Percentiles rank a stretch among this genome's conserved stretches.
These are phyloP conservation scores for Casaregolazyma suthepensis DNA, from an alignment of 1,139 yeast species.

Conservation along the genomic window DNA sequence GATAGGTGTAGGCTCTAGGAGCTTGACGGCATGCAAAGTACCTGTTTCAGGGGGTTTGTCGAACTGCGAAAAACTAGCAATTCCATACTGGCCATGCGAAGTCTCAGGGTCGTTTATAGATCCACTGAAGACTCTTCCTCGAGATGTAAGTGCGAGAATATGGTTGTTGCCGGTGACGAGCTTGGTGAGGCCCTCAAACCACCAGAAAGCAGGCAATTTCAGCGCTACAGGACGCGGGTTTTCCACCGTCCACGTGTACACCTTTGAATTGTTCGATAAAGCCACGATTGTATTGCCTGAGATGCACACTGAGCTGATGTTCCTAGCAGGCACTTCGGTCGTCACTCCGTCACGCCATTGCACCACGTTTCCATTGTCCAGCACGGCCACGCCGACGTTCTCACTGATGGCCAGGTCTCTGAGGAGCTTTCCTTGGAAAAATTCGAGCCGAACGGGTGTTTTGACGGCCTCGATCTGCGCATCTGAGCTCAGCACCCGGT, in stretches of 20 bases:
- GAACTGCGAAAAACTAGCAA: slow-evolving; percentile 65
- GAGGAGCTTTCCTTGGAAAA: slow-evolving; percentile 57
- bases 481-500: slow-evolving; percentile 38
- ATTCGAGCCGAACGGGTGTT: slow-evolving; percentile 54
- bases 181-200: slow-evolving; percentile 45
- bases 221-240: slow-evolving; percentile 1
- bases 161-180: slow-evolving; percentile 63
- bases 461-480: slow-evolving; percentile 35
- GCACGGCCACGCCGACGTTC: slow-evolving; percentile 49
- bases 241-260: slow-evolving; percentile 18
- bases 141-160: slow-evolving; percentile 51
- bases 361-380: slow-evolving; percentile 65
- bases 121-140: slow-evolving; percentile 61
- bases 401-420: slow-evolving; percentile 53
- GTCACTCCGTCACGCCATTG: slow-evolving; percentile 50
- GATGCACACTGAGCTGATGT: slow-evolving; percentile 41
- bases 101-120: slow-evolving; percentile 41
- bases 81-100: slow-evolving; percentile 76
- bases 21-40: slow-evolving; percentile 32
- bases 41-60: slow-evolving; percentile 43
- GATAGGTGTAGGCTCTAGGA: slow-evolving; percentile 34
- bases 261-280: slow-evolving; percentile 43
- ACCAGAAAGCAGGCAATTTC: slow-evolving; percentile 26
- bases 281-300: slow-evolving; percentile 56
- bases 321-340: slow-evolving; percentile 38